These are phyloP conservation scores for Fonsecaea nubica DNA, from an alignment of 2,329 filamentous ascomycete genomes.

Conservation along the genomic window DNA sequence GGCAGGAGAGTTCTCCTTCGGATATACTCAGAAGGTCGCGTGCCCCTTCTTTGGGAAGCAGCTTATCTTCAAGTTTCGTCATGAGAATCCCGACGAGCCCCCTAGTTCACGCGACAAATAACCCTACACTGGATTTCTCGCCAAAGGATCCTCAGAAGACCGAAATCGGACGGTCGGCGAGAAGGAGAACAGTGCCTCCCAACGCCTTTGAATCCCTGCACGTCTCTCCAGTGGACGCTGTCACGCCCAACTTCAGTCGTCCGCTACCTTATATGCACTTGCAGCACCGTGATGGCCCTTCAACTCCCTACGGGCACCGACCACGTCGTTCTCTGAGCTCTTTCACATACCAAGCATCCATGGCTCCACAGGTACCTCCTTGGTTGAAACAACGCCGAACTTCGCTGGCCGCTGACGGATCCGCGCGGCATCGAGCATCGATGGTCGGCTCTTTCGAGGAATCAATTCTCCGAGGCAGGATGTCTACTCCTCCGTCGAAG, in stretches of 20 bases:
- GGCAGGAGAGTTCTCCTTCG: constrained; percentile 9
- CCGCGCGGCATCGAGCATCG: constrained; percentile 83
- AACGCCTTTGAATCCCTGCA: constrained; percentile 60
- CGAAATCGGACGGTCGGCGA: constrained; percentile 47
- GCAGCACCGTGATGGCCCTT: constrained; percentile 59
- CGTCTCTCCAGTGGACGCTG: constrained; percentile 47
- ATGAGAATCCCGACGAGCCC: constrained; percentile 91
- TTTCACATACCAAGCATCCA: constrained; percentile 55
- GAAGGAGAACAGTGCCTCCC: constrained; percentile 76
- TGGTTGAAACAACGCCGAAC: constrained; percentile 65
- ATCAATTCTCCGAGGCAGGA: constrained; percentile 89
- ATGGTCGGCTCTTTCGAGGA: constrained; percentile 99
- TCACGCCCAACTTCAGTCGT: constrained; percentile 49
- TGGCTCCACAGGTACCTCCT: constrained; percentile 60
- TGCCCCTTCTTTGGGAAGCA: constrained; percentile 71
- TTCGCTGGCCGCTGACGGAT: constrained; percentile 75
- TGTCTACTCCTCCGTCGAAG: constrained; percentile 94
- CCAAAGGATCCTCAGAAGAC: constrained; percentile 53
- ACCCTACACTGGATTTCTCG: constrained; percentile 74
- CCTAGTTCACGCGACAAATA: constrained; percentile 85
- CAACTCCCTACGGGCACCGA: constrained; percentile 63
- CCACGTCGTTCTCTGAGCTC: constrained; percentile 76
- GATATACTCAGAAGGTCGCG: constrained; percentile 43
- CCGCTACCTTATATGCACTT: constrained; percentile 42
- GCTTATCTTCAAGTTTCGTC: constrained; percentile 78